Evolutionary conservation across 1,139 yeast genomes (phyloP), one percentile per base, ranked within the genome.

Genomic region (Hemisphaericaspora xylanilytica): DNA sequence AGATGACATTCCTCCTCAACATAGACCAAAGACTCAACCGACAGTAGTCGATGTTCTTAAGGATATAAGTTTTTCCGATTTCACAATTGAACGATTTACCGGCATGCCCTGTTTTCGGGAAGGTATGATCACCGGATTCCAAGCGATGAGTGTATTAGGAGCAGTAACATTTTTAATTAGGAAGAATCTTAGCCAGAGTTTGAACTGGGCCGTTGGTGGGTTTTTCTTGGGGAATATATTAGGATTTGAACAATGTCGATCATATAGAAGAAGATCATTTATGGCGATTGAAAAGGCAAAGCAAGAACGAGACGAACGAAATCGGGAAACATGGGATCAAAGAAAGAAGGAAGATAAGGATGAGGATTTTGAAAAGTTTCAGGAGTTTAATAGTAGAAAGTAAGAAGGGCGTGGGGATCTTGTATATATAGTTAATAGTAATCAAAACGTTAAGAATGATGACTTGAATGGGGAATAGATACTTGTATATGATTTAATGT

Each of bases 181-280:
- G 49, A 80, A 83, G 50, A 76, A 81, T 29, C 70, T 82, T 1
- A 56, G 67, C 6, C 73, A 75, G 46, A 80, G 94, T 1, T 66
- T 80, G 24, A 86, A 89, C 58, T 90, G 97, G 96, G 82, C 83
- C 5, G 72, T 86, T 37, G 85, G 87, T 33, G 95, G 95, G 3
- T 78, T 89, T 48, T 63, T 86, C 45, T 59, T 88, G 27, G 97
- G 96, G 1, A 81, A 87, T 37, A 72, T 85, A 1, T 81, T 86
- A 27, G 87, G 95, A 1, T 90, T 96, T 96, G 96, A 90, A 59
- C 95, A 87, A 60, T 90, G 97, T 58, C 71, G 96, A 43, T 74
- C 80, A 37, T 73, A 80, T 40, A 69, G 95, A 56, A 70, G 84
- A 52, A 73, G 76, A 49, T 80, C 83, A 33, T 70, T 77, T 52